Evolutionary conservation across 306 rosid genomes (phyloP).

Genomic region (Cucumis cinereus): DNA sequence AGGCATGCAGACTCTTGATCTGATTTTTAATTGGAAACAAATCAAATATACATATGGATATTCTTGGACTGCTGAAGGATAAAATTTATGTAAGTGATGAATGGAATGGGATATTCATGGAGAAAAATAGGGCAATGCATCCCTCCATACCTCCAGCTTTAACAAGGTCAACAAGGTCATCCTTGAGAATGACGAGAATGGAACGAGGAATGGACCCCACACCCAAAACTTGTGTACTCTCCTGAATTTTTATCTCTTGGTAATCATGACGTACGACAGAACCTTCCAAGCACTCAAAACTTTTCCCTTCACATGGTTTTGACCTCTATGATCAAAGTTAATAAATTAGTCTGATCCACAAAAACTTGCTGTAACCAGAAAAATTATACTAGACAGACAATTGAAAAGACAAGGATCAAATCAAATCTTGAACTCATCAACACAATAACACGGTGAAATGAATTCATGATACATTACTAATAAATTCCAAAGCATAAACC

Average conservation of each 20-base stretch:
- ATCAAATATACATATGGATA: not conserved
- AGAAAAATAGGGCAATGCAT: not conserved
- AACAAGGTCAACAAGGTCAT: constrained; percentile 84
- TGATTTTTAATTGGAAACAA: not conserved
- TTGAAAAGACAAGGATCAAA: not conserved
- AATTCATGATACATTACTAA: not conserved
- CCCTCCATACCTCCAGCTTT: constrained; percentile 80
- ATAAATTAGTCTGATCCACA: not conserved
- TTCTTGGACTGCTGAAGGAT: not conserved
- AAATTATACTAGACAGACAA: not conserved
- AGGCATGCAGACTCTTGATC: not conserved
- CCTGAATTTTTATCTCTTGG: constrained; percentile 94
- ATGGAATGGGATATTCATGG: not conserved
- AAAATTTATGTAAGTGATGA: not conserved
- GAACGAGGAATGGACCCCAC: constrained; percentile 97
- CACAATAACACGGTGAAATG: not conserved
- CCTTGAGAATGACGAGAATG: constrained; percentile 68
- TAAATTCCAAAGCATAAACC: not conserved
- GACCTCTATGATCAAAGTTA: constrained; percentile 34
- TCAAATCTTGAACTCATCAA: not conserved
- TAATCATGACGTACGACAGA: constrained; percentile 81
- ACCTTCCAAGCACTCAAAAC: constrained; percentile 59
- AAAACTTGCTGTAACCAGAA: not conserved
- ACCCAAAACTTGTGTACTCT: constrained; percentile 73
- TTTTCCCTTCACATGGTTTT: constrained; percentile 60